Base-by-base conservation (phyloP, 257 asterid genomes). In the Solanum infundibuliforme region DNA sequence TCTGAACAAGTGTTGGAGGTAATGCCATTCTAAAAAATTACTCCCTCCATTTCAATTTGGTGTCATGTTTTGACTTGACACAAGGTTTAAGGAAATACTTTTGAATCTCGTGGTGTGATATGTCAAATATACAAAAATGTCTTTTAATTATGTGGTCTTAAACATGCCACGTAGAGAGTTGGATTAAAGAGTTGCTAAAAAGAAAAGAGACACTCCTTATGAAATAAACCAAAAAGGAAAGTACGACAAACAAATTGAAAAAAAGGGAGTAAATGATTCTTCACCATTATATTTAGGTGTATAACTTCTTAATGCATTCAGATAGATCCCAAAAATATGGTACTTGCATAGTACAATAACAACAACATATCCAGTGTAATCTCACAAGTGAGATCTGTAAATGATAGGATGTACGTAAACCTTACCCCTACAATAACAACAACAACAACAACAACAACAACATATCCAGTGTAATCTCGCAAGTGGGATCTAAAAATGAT, bases 1-100 rank as follows among this genome's bases (percentile, higher is more conserved):
- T 93, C 95, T 68, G 90, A 94, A 86, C 99, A 96, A 86, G 86
- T 87, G 10, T 83, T 94, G 92, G 97, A 96, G 98, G 99, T 96
- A 93, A 90, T 86, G 65, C 48, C n/a, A 43, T 25, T 79, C 36
- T 43, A 43, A 79, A 3, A 1, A 20, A 58, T 1, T 58, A 58
- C 0, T 55, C 65, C 1, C 25, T 20, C 65, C 25, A 1, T 55
- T 55, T 55, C 65, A 55, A 6, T 55, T 18, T 55, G n/a, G n/a
- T 55, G 23, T 43, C 52, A 5, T 43, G 29, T 29, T 29, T 29
- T 29, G 29, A 29, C 29, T 29, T 29, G 29, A 29, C 29, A 29
- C 29, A 29, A 29, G 29, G 65, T 55, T 55, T 52, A 52, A 52
- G 3, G 5, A 52, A 52, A 14, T 52, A 52, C 23, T 52, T 55